These are phyloP conservation scores for Baeospora myosura DNA, from an alignment of 1,284 basidiomycete species.

Conservation along the genomic window DNA sequence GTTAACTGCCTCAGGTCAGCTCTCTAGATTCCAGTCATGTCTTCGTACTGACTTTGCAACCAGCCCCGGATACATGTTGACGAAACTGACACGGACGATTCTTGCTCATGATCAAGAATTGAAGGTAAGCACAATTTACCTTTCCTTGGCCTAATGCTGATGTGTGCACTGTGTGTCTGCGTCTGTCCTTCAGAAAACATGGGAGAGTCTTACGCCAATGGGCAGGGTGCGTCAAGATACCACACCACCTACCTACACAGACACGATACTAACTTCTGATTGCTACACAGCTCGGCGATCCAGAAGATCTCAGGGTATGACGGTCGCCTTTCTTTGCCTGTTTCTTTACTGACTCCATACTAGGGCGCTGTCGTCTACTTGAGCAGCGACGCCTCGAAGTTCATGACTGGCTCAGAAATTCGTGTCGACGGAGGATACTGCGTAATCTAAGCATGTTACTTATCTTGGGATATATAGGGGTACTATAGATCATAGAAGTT, in stretches of 20 bases:
- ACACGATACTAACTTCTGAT: conserved; percentile 8
- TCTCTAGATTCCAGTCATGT: neutral
- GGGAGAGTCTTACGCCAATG: conserved; percentile 90
- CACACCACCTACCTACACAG: conserved; percentile 5
- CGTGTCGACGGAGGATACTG: conserved; percentile 85
- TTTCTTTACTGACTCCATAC: neutral
- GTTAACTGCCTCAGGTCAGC: conserved; percentile 72
- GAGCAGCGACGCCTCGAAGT: conserved; percentile 77
- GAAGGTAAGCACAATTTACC: conserved; percentile 40
- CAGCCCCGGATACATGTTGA: conserved; percentile 87
- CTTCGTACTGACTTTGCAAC: conserved; percentile 6
- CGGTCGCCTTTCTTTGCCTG: neutral
- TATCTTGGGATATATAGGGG: neutral
- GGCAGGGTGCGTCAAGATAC: conserved; percentile 49
- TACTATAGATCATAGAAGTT: too few species aligned
- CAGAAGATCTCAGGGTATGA: conserved; percentile 66
- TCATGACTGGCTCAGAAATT: conserved; percentile 81
- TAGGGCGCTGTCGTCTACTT: conserved; percentile 82
- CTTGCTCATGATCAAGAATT: conserved; percentile 65
- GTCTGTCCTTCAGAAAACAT: conserved; percentile 55
- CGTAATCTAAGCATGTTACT: conserved; percentile 45
- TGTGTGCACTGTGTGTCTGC: conserved; percentile 4
- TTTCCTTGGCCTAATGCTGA: neutral
- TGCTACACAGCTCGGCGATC: conserved; percentile 58
- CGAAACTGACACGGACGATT: conserved; percentile 78